Evolutionary conservation across 495 filamentous ascomycete species (phyloP).

Genomic region (Neurospora tetraspora): DNA sequence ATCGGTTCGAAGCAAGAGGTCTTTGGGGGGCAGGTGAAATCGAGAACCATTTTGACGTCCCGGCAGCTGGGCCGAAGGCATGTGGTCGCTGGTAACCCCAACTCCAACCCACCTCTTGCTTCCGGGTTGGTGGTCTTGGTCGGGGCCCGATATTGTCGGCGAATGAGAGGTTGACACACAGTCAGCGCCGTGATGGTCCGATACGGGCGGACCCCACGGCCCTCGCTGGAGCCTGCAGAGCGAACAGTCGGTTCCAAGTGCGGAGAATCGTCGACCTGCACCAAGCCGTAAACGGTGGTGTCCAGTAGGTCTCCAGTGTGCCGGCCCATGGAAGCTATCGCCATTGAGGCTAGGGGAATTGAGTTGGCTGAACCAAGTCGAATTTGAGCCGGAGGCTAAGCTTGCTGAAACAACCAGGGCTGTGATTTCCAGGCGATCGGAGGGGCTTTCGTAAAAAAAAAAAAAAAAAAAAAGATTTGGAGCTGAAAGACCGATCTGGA

Average conservation of each 20-base stretch:
- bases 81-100: neutral
- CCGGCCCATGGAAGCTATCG: slow-evolving; percentile 3
- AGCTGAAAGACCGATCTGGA: neutral
- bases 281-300: slow-evolving; percentile 9
- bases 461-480: neutral
- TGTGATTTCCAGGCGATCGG: neutral
- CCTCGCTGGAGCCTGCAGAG: slow-evolving; percentile 8
- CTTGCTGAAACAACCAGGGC: neutral
- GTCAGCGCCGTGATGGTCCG: slow-evolving; percentile 16
- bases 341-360: slow-evolving; percentile 5
- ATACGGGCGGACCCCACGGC: slow-evolving; percentile 9
- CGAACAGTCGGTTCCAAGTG: slow-evolving; percentile 10
- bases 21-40: slow-evolving; percentile 7
- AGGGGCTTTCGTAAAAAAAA: neutral
- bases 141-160: slow-evolving; percentile 12
- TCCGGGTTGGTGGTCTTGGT: slow-evolving; percentile 6
- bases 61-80: neutral
- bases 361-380: slow-evolving; percentile 1
- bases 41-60: neutral
- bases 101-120: neutral
- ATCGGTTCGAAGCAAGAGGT: slow-evolving; percentile 1
- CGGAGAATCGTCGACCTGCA: slow-evolving; percentile 9
- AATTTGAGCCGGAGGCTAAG: slow-evolving; percentile 6
- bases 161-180: slow-evolving; percentile 27
- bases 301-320: neutral